Evolutionary conservation across 352 stramenopile species (phyloP), one percentile per base, ranked within the genome.

Genomic region (Pythium angustatum): DNA sequence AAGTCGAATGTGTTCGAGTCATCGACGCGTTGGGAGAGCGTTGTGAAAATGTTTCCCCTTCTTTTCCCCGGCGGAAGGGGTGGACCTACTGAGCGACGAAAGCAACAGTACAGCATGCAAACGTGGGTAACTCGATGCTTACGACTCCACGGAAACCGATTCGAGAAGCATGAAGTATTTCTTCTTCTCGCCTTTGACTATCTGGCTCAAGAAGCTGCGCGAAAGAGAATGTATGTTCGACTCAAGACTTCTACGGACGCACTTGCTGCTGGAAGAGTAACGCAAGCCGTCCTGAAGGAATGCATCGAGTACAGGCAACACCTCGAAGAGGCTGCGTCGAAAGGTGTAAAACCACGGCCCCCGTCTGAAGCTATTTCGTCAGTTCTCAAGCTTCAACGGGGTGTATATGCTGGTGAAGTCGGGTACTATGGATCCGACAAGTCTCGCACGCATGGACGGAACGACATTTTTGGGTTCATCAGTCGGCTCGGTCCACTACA

Each of bases 401-500:
- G 34, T 41, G 7, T 41, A 3, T 9, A 41, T 9, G 34, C 34
- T 2, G 34, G 34, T 15, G 3, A 41, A 41, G 34, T 41, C 3
- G 34, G 34, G 2, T 41, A 57, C 33, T 57, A 44, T 21, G 50
- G 7, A 28, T 57, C 50, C 30, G 33, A 57, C 27, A 44, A 28
- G 27, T 41, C 30, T 6, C 19, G 50, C 17, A 44, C 50, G 2
- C 50, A 57, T 28, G 50, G n/a, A 33, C 50, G 50, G 2, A 41
- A 57, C 50, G 50, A 57, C 30, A 57, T 57, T 21, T 57, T 57
- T n/a, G 49, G 28, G 5, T 57, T 27, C n/a, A 43, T 57, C 15
- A 57, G 31, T 12, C 49, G 49, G 7, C 31, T 57, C 31, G 49
- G 49, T 5, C 49, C 49, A 17, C 19, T 57, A 15, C 49, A 57